phyloP scores from a whole-genome alignment of 2,329 filamentous ascomycete genomes.

The Pyricularia grisea region DNA sequence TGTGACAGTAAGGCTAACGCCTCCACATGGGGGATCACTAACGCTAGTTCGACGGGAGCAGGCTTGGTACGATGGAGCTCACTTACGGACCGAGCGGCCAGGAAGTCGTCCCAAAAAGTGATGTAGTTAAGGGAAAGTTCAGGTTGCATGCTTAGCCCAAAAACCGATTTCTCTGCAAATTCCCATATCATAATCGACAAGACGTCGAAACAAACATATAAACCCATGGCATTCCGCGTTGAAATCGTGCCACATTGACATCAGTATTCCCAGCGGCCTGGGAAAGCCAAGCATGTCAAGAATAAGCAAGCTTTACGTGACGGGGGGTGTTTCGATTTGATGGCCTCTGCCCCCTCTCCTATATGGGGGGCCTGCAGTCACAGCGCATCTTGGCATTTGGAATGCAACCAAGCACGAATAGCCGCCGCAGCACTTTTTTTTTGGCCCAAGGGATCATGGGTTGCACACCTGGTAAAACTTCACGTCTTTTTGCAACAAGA shows the following conservation, averaged over 20 bases:
- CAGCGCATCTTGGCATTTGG: background rate
- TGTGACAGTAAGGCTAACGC: background rate
- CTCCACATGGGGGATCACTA: background rate
- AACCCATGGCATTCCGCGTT: background rate
- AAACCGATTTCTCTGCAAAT: background rate
- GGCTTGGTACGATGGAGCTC: background rate
- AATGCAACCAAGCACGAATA: background rate
- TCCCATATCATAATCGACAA: background rate
- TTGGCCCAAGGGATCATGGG: background rate
- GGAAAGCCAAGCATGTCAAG: background rate
- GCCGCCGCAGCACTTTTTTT: background rate
- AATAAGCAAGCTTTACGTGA: background rate
- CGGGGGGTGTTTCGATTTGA: background rate
- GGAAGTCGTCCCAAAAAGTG: background rate
- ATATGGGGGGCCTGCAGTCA: background rate
- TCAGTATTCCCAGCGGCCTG: background rate
- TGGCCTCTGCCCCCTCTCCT: background rate
- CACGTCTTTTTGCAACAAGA: background rate
- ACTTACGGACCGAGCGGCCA: background rate
- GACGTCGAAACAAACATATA: background rate
- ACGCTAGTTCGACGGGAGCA: background rate
- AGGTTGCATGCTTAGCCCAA: background rate
- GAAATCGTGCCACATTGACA: background rate
- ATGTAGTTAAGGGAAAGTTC: background rate
- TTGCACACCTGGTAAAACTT: background rate